These are phyloP conservation scores for Pittosporum tobira DNA, from an alignment of 129 eudicot species.

Conservation along the genomic window DNA sequence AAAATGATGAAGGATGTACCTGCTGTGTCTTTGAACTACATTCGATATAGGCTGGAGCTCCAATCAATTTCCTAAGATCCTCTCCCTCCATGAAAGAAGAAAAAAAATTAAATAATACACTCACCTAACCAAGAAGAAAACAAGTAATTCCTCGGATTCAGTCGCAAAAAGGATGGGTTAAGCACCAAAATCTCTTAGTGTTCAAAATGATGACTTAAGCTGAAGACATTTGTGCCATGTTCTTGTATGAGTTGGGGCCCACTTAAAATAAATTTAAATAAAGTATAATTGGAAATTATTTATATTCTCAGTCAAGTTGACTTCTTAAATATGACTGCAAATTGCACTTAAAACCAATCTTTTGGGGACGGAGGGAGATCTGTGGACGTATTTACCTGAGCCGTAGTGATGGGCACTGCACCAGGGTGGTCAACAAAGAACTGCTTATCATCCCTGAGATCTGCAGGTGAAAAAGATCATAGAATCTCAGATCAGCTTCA, in stretches of 20 bases:
- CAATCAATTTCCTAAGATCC: conserved; percentile 44
- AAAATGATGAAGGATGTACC: conserved; percentile 13
- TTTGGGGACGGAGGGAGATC: too few relatives aligned
- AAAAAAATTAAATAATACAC: not conserved
- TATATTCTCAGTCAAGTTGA: too few relatives aligned
- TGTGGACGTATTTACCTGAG: conserved; percentile 28
- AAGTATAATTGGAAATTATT: too few relatives aligned
- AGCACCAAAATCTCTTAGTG: too few relatives aligned
- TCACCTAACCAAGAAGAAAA: not conserved
- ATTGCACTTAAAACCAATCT: too few relatives aligned
- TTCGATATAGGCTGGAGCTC: conserved; percentile 44
- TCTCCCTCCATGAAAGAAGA: conserved; percentile 28
- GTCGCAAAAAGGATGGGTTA: too few relatives aligned
- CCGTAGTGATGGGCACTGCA: conserved; percentile 46
- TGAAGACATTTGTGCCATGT: too few relatives aligned
- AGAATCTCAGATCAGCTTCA: not conserved
- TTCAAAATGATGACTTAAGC: too few relatives aligned
- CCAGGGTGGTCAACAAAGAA: conserved; percentile 48
- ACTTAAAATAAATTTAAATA: too few relatives aligned
- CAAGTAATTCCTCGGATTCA: too few relatives aligned
- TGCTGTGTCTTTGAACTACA: conserved; percentile 57
- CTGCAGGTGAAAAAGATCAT: conserved; percentile 12
- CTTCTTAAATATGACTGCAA: too few relatives aligned
- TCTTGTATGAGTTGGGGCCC: too few relatives aligned
- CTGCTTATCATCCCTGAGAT: conserved; percentile 48